A percentile compares a stretch with the other conserved stretches of the same genome.
phyloP scores from a whole-genome alignment of 257 asterid genomes.

The Solanum medicagineum region DNA sequence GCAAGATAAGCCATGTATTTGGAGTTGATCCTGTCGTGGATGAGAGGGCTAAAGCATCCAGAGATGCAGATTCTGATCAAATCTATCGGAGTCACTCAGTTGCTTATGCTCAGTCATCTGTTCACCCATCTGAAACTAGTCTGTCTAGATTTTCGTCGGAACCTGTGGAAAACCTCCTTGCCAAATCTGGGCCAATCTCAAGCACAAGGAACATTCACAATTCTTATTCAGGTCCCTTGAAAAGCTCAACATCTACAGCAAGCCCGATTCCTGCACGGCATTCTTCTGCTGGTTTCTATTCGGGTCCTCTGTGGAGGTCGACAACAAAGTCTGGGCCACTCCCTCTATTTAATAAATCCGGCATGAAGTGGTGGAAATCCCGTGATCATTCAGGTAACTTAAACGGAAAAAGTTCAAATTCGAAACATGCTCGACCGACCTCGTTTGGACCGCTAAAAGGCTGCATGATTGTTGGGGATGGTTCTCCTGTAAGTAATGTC shows the following conservation, averaged over 20 bases:
- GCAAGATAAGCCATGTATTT: slow-evolving; percentile 72
- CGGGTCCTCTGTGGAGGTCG: slow-evolving; percentile 54
- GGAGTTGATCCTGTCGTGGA: slow-evolving; percentile 39
- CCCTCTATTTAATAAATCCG: slow-evolving; percentile 28
- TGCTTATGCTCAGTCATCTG: slow-evolving; percentile 58
- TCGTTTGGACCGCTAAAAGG: slow-evolving; percentile 27
- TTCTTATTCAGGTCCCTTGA: slow-evolving; percentile 56
- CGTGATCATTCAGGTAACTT: slow-evolving; percentile 33
- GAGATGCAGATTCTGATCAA: slow-evolving; percentile 22
- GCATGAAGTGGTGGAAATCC: slow-evolving; percentile 42
- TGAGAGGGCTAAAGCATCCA: slow-evolving; percentile 32
- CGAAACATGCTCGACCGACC: slow-evolving; percentile 14
- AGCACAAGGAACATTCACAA: slow-evolving; percentile 19
- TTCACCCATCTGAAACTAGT: slow-evolving; percentile 61
- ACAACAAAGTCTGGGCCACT: slow-evolving; percentile 37
- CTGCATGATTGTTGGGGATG: slow-evolving; percentile 22
- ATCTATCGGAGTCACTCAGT: slow-evolving; percentile 48
- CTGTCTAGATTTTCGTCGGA: slow-evolving; percentile 41
- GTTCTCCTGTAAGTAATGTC: slow-evolving; percentile 12
- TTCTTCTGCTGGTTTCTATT: slow-evolving; percentile 24
- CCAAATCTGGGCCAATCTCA: slow-evolving; percentile 55
- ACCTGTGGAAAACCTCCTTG: slow-evolving; percentile 24
- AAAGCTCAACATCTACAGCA: slow-evolving; percentile 25
- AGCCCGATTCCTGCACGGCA: slow-evolving; percentile 27
- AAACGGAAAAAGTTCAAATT: slow-evolving; percentile 21